A percentile compares a stretch with the other conserved stretches of the same genome.
phyloP scores from a whole-genome alignment of 345 rosid genomes.

The Euphorbia pulcherrima region DNA sequence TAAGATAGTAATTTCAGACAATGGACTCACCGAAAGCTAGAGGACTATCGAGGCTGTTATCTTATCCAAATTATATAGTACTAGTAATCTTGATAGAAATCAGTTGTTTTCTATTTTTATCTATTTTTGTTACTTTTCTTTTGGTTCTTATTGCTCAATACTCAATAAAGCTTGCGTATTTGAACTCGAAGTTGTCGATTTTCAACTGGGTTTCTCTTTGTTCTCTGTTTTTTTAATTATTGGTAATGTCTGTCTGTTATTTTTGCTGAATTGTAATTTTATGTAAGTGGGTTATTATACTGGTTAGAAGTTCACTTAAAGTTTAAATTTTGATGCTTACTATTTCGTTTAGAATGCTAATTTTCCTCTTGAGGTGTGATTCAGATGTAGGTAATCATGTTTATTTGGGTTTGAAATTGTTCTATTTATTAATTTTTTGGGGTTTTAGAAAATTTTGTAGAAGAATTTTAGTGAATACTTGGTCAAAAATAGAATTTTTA shows the following conservation, averaged over 20 bases:
- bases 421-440: background rate
- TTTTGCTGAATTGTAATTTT: background rate
- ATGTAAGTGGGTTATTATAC: background rate
- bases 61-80: no score
- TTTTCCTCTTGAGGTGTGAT: no score
- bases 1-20: no score
- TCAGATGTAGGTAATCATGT: background rate
- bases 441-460: background rate
- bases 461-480: no score
- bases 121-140: background rate
- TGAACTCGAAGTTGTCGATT: slow-evolving; percentile 7
- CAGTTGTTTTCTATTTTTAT: no score
- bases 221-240: background rate
- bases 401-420: background rate
- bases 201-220: background rate
- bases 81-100: no score
- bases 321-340: background rate
- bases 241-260: background rate
- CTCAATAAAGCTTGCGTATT: background rate
- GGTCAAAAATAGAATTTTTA: background rate
- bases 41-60: no score
- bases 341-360: no score
- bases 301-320: background rate
- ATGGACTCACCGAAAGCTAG: no score
- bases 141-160: background rate